Evolutionary conservation across 1,284 basidiomycete genomes (phyloP), one percentile per base, ranked within the genome.

Genomic region (Ganoderma sinense): DNA sequence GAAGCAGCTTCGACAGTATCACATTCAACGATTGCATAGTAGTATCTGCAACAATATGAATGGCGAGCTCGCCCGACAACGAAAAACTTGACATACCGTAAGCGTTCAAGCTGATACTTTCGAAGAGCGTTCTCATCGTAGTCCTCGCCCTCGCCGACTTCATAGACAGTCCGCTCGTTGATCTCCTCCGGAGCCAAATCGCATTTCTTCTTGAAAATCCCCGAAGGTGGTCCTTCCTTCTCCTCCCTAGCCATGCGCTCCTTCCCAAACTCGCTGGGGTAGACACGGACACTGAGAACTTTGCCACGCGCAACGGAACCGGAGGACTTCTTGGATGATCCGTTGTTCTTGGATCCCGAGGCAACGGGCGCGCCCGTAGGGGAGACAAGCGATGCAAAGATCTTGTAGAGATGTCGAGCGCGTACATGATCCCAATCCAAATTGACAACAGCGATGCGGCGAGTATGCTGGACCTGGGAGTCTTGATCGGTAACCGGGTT

Each of bases 361-460:
- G 82, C 75, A 23, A 77, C 68, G 4, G 82, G 76, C 16, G 86
- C 80, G 6, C 85, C 86, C 16, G 86, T 86, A 69, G 88, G 83
- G 4, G 92, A 91, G 23, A 98, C 87, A 65, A 97, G 88, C 4
- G 97, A 98, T 43, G 95, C 91, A 81, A 96, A 97, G 55, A 99
- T 94, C 81, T 95, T 96, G 88, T 90, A 98, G 31, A 99, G 84
- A 80, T 99, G 97, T 43, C 85, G 85, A 1, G 97, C 96, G 62
- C 94, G 93, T 67, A 99, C 90, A 82, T 99, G 90, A 81, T 99
- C 98, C 98, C 98, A 99, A 82, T 99, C 98, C 70, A 99, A 88
- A 80, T 99, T 99, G 75, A 99, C 97, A 36, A 94, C 90, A 0
- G 97, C 98, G 7, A 99, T 82, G 16, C 97, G 88, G 60, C 85